Evolutionary conservation across 176 grass and related monocot genomes (phyloP), one percentile per base, ranked within the genome.

Genomic region (Puya raimondii): DNA sequence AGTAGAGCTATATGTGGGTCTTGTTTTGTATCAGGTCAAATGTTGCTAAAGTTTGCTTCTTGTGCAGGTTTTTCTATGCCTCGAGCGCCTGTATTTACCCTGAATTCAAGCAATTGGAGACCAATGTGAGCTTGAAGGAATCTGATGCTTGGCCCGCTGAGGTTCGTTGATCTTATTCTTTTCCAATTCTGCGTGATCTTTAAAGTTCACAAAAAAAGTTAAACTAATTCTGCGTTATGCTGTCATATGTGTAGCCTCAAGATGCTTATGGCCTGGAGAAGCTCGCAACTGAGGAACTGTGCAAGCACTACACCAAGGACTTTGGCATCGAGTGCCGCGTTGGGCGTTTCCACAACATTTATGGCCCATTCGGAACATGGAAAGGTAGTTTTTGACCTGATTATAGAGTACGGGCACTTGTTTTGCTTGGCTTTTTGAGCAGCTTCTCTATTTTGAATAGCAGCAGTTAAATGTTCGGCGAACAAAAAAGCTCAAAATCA

Each of bases 81-180:
- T 90, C 87, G 23, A 85, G 82, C 47, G 87, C 87, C 58, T 90
- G 87, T 49, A 85, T 90, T 65, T 90, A 90, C 67, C 82, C 87
- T 67, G 87, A 85, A 79, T 85, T 85, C 78, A 90, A 90, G 87
- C 87, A 90, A 79, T n/a, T 85, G 65, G 87, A 86, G 54, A 86
- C 79, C 23, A 78, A 82, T 16, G 83, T 90, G 71, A 90, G 82
- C 72, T 85, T 90, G 76, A 85, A 85, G 76, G 87, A 90, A 42
- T 68, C 83, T 66, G 87, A 90, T 74, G 87, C 87, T 75, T 90
- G 83, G 82, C 87, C 87, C 74, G 81, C 86, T 50, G 86, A 88
- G 86, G 86, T 88, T 84, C 74, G 14, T 75, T 70, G 77, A 72
- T 33, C 72, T 68, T 67, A 61, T 2, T 20, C 7, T 61, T 61